Base-by-base conservation (phyloP, 208 protist genomes). In the Polymyxa betae region DNA sequence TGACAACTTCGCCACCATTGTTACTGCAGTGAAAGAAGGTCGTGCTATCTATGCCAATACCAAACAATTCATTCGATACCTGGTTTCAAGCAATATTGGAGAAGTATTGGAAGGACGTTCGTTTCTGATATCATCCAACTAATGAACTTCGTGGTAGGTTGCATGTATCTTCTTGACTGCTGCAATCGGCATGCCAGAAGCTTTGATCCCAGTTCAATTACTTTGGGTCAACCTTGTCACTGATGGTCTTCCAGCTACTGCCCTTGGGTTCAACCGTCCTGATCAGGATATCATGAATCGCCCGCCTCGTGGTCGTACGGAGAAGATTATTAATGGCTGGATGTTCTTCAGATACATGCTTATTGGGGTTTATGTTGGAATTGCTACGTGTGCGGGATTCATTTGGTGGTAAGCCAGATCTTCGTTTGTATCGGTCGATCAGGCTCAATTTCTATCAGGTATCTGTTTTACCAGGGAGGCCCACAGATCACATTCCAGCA, bases 151-250 rank as follows among this genome's bases (percentile, higher is more conserved):
- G 24, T n/a, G n/a, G n/a, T 24, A 60, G 49, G 98, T 66, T n/a
- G 91, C 92, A 16, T 93, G 90, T 91, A 95, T 96, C 90, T 95
- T 96, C 88, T 49, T 96, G 40, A 94, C 94, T 0, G 92, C 93
- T 32, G 60, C 94, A 20, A 95, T 96, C 77, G 97, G 97, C 35
- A 91, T 98, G 46, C 97, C 97, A 45, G 96, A 97, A 91, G 96
- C 95, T 44, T 93, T 98, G 5, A 96, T 96, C 29, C 97, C 98
- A 0, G 97, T 99, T 52, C 97, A 99, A 92, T 94, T 99, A 29
- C 93, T 99, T 54, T 99, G 98, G 97, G 97, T 99, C 16, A 99
- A 99, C 93, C 95, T 99, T 29, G 97, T 99, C 60, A 99, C 97
- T n/a, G 98, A 99, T 92, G 97, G 97, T n/a, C 95, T 98, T n/a